Base-by-base conservation (phyloP, 257 asterid species). In the Cinchona pubescens region DNA sequence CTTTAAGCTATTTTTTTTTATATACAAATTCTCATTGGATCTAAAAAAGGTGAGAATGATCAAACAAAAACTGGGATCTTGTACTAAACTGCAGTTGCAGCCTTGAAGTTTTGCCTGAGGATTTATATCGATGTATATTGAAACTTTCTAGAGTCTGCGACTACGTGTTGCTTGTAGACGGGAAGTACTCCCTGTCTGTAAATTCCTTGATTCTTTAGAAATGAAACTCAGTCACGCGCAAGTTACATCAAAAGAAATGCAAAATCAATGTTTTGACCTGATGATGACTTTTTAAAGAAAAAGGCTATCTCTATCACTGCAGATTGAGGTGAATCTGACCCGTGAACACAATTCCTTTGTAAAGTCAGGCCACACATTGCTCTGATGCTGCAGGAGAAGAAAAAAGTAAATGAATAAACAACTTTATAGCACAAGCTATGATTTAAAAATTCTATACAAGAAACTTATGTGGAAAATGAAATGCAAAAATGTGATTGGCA, bases 321-420 rank as follows among this genome's bases (percentile, higher is more conserved):
- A 82, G 98, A 88, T 75, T 79, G 83, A 59, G 83, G 89, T 49
- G 96, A 93, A 85, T 93, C 97, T 25, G 97, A 93, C 68, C 96
- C 98, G 32, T 92, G 98, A 77, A 92, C 93, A 73, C 98, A 92
- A 83, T 92, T 92, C 76, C 85, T 83, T 77, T 87, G 81, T 59
- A 72, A 72, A 87, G 85, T 82, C 73, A 87, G 42, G 73, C 97
- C 97, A 76, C 96, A 91, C 78, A 93, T 69, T 76, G 97, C 97
- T 85, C 97, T 89, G 78, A 93, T 69, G 81, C 97, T 93, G 91
- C 71, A 38, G 43, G 69, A 56, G 37, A 68, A 69, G 73, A 25
- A 60, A 71, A 53, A 67, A 25, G 67, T 25, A 15, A 45, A 55
- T 71, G 51, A 56, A 78, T 56, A 18, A 43, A 72, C 34, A 59